Evolutionary conservation across 148 eudicot genomes (phyloP).

Genomic region (Vaccinium darrowii): DNA sequence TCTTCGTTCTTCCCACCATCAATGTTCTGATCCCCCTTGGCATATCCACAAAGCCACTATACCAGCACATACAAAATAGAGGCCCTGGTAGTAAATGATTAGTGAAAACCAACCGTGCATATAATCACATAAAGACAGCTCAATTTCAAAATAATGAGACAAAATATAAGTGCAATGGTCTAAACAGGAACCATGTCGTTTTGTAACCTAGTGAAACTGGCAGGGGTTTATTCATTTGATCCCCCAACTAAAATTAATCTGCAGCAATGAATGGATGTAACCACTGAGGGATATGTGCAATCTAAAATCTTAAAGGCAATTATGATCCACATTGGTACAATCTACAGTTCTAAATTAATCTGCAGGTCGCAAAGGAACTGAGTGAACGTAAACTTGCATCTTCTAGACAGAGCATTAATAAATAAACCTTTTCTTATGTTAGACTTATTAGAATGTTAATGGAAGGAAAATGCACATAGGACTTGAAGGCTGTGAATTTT

Average conservation of each 20-base stretch:
- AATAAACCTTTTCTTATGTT: neutral
- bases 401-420: neutral
- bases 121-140: constrained; percentile 13
- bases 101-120: constrained; percentile 70
- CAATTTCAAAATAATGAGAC: neutral
- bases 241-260: neutral
- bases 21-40: constrained; percentile 40
- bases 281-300: neutral
- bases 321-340: neutral
- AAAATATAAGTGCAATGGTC: neutral
- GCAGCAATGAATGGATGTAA: neutral
- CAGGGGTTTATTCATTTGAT: neutral
- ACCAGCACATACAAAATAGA: constrained; percentile 71
- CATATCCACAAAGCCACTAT: constrained; percentile 75
- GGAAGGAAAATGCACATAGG: neutral
- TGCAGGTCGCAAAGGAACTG: neutral
- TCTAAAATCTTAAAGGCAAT: constrained; percentile 5
- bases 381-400: neutral
- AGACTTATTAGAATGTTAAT: neutral
- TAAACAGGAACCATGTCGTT: neutral
- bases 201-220: neutral
- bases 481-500: neutral
- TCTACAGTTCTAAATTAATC: neutral
- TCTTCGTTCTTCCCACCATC: constrained; percentile 40
- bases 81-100: constrained; percentile 84